A percentile compares a stretch with the other conserved stretches of the same genome.
phyloP scores from a whole-genome alignment of 257 asterid species.

The Schizonepeta tenuifolia region DNA sequence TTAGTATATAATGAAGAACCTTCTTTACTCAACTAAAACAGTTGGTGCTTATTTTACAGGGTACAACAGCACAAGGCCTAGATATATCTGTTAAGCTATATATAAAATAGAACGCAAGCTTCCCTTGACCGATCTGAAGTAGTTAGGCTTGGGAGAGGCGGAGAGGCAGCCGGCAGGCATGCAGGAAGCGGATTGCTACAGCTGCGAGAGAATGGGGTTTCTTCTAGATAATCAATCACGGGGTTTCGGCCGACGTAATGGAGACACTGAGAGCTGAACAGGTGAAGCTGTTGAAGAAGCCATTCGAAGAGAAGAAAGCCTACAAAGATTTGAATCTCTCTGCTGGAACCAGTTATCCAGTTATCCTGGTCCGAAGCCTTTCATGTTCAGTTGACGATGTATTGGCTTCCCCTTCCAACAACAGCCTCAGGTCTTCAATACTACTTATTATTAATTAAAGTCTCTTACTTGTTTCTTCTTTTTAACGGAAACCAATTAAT shows the following conservation, averaged over 20 bases:
- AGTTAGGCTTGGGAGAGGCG: constrained; percentile 44
- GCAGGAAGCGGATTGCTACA: constrained; percentile 58
- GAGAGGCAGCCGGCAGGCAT: constrained; percentile 51
- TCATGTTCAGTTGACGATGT: constrained; percentile 64
- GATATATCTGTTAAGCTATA: no score
- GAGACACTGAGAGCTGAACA: constrained; percentile 68
- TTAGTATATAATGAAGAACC: no score
- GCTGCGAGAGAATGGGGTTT: constrained; percentile 94
- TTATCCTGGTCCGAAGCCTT: constrained; percentile 90
- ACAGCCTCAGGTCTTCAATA: constrained; percentile 52
- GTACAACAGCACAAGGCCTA: no score
- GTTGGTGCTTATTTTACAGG: no score
- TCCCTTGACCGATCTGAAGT: constrained; percentile 66
- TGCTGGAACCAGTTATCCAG: constrained; percentile 74
- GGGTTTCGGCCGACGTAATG: constrained; percentile 54
- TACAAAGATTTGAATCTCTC: constrained; percentile 51
- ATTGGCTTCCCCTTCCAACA: constrained; percentile 38
- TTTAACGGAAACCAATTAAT: no score
- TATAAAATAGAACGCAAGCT: constrained; percentile 70
- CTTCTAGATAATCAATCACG: constrained; percentile 82
- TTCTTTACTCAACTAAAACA: no score
- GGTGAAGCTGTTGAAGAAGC: constrained; percentile 58
- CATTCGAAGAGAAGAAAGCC: constrained; percentile 56
- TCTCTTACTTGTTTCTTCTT: no score
- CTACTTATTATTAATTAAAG: no score